These are phyloP conservation scores for Vishniacozyma victoriae DNA, from an alignment of 768 basidiomycete species.

Conservation along the genomic window DNA sequence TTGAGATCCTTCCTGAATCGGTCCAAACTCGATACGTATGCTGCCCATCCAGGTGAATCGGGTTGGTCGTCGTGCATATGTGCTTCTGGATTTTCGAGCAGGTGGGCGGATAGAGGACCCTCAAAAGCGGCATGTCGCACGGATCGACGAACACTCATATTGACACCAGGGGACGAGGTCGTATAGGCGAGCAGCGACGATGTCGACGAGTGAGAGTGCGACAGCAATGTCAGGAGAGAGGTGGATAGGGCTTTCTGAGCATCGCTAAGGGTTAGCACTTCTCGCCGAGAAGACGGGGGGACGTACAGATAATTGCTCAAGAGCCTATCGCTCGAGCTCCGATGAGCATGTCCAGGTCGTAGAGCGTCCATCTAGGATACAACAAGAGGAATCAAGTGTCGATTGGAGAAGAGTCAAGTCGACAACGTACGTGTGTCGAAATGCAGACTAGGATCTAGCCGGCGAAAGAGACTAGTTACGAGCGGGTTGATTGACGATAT, in stretches of 20 bases:
- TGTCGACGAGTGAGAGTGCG: slow-evolving; percentile 46
- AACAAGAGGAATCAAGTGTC: too few relatives aligned
- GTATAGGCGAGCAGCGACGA: slow-evolving; percentile 46
- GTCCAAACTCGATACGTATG: slow-evolving; percentile 39
- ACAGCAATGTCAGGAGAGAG: slow-evolving; percentile 43
- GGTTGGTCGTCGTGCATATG: slow-evolving; percentile 18
- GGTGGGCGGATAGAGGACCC: slow-evolving; percentile 34
- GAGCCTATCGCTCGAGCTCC: slow-evolving; percentile 43
- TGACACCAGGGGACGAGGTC: slow-evolving; percentile 45
- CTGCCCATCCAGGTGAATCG: slow-evolving; percentile 38
- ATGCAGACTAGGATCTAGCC: too few relatives aligned
- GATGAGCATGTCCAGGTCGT: slow-evolving; percentile 41
- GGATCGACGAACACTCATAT: slow-evolving; percentile 35
- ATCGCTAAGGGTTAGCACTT: slow-evolving; percentile 19
- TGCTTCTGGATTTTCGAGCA: slow-evolving; percentile 17
- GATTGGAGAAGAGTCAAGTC: too few relatives aligned
- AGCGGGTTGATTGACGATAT: too few relatives aligned
- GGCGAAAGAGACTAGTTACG: too few relatives aligned
- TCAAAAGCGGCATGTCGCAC: slow-evolving; percentile 47
- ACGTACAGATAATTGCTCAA: slow-evolving; percentile 46
- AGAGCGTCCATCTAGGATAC: slow-evolving; percentile 43
- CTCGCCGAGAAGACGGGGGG: not conserved
- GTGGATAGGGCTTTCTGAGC: slow-evolving; percentile 42
- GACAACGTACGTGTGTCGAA: too few relatives aligned
- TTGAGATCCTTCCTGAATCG: slow-evolving; percentile 46